phyloP scores from a whole-genome alignment of 2,329 filamentous ascomycete species.

The Ceratocystis papillata region DNA sequence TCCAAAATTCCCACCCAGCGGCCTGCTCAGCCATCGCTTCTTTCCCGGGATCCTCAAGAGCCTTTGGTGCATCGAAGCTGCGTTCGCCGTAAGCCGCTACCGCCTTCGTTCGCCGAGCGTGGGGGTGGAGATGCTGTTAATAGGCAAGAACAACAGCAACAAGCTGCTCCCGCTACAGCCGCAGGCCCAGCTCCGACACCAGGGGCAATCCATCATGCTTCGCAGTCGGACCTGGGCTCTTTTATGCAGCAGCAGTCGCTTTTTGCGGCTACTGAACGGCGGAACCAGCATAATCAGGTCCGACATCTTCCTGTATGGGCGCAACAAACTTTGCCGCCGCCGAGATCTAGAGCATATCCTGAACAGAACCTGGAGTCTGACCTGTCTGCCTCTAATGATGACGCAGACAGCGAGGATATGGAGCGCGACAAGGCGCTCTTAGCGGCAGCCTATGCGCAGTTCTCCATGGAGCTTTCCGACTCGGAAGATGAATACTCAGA shows the following conservation, averaged over 20 bases:
- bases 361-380: background rate
- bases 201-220: background rate
- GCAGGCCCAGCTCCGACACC: background rate
- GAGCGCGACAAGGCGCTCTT: conserved; percentile 31
- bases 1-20: background rate
- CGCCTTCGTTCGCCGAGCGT: background rate
- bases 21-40: background rate
- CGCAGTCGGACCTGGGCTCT: background rate
- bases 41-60: background rate
- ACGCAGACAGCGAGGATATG: conserved; percentile 26
- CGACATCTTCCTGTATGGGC: background rate
- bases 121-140: background rate
- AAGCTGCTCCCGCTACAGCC: background rate
- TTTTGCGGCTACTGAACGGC: conserved; percentile 12
- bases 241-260: conserved; percentile 16
- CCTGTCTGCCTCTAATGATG: conserved; percentile 31
- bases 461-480: conserved; percentile 51
- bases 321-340: background rate
- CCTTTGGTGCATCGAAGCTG: conserved; percentile 14
- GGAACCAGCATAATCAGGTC: background rate
- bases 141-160: background rate
- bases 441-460: conserved; percentile 36
- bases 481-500: conserved; percentile 48
- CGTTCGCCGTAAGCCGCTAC: conserved; percentile 19
- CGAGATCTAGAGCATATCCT: background rate